Conservation (phyloP, 2,329 filamentous ascomycete genomes). For the Phoma herbarum region DNA sequence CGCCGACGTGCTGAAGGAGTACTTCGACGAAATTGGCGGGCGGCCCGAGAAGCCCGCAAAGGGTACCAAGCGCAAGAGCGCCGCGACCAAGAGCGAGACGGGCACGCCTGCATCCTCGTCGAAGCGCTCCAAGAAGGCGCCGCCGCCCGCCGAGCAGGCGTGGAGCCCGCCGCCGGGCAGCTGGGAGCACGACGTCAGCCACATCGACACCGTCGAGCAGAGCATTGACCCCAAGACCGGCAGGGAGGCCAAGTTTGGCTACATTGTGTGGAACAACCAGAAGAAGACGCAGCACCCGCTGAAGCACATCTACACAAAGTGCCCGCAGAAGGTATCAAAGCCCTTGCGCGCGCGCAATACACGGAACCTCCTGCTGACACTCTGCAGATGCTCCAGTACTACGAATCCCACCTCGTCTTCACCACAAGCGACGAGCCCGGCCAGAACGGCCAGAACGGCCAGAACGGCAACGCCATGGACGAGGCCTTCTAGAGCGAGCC, state of each 20-base stretch:
- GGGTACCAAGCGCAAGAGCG: slow-evolving; percentile 62
- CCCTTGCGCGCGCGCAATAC: background rate
- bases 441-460: slow-evolving; percentile 18
- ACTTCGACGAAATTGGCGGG: slow-evolving; percentile 71
- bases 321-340: slow-evolving; percentile 72
- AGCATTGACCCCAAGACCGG: slow-evolving; percentile 51
- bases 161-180: slow-evolving; percentile 76
- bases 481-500: background rate
- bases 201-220: slow-evolving; percentile 77
- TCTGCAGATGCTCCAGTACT: slow-evolving; percentile 56
- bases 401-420: slow-evolving; percentile 58
- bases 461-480: slow-evolving; percentile 23
- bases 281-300: slow-evolving; percentile 78
- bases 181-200: slow-evolving; percentile 78
- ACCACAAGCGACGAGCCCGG: slow-evolving; percentile 20
- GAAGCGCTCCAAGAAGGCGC: slow-evolving; percentile 45
- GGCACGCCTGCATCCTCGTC: slow-evolving; percentile 34
- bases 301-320: slow-evolving; percentile 74
- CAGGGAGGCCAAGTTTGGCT: slow-evolving; percentile 68
- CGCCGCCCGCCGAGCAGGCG: slow-evolving; percentile 50
- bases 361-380: slow-evolving; percentile 8
- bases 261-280: slow-evolving; percentile 76
- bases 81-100: slow-evolving; percentile 36
- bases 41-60: slow-evolving; percentile 59
- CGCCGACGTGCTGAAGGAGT: slow-evolving; percentile 68